Base-by-base conservation (phyloP, 2,329 filamentous ascomycete species). In the Fusarium concolor region DNA sequence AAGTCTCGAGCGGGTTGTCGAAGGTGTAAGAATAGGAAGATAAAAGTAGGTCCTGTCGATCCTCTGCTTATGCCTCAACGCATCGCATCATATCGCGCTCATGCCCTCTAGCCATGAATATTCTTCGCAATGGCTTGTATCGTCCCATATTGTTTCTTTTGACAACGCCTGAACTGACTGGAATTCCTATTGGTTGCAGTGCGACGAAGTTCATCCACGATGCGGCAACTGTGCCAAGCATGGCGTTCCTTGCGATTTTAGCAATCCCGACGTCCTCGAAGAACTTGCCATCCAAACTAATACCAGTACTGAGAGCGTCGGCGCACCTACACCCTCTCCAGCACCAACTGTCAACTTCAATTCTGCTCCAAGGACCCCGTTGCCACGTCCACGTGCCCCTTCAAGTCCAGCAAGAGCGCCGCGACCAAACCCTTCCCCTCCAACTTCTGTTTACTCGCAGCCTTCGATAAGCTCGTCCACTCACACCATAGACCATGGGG, bases 161-260 rank as follows among this genome's bases (percentile, higher is more conserved):
- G 26, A 62, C 33, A 29, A 50, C 42, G 56, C 20, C 28, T 55
- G 15, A 24, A 45, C 71, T 73, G 56, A 73, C 57, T 55, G 18
- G 44, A 33, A 55, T 46, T 20, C 51, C 42, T 43, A 35, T 47
- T 42, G 38, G 39, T 63, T 57, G 20, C 71, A 88, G 86, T 91
- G 89, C 78, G 88, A 91, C 74, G 89, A 91, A 76, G 79, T 87
- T 12, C 88, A 90, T 72, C 89, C 89, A 10, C 79, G 84, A 60
- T 91, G 89, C 74, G 86, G 87, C 63, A 90, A 90, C 77, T 91
- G 89, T 78, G 79, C 84, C 56, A 91, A 90, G 73, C 89, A 91
- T 77, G 89, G 88, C 70, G 89, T 90, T 37, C 76, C 81, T 33
- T 91, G 89, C 78, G 89, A 91, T 75, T 91, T 90, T 72, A 86